Evolutionary conservation across 441 rosid species (phyloP).

Genomic region (Lepidium campestre): DNA sequence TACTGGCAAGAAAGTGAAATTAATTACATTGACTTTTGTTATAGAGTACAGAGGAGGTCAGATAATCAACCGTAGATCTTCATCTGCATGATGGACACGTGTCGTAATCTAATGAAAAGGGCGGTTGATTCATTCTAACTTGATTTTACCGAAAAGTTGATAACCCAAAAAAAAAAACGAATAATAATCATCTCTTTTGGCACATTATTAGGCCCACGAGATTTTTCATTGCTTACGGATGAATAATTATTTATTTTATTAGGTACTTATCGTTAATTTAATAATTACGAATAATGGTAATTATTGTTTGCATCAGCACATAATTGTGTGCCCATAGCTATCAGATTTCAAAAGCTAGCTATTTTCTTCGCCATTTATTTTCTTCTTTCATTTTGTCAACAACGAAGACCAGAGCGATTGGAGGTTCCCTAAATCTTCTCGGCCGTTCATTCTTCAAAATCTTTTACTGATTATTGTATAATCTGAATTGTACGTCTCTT

Average conservation of each 20-base stretch:
- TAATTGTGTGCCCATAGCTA: background rate
- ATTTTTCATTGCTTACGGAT: background rate
- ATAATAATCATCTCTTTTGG: background rate
- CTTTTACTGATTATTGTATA: background rate
- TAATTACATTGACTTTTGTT: too few species aligned
- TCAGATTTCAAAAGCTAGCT: conserved; percentile 3
- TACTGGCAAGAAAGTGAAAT: too few species aligned
- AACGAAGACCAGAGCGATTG: conserved; percentile 11
- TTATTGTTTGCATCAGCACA: background rate
- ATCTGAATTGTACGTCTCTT: background rate
- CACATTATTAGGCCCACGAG: conserved; percentile 6
- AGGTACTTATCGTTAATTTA: background rate
- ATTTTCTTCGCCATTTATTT: background rate
- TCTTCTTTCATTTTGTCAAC: conserved; percentile 11
- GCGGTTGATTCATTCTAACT: conserved; percentile 4
- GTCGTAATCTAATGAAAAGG: conserved; percentile 15
- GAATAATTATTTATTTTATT: background rate
- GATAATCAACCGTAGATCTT: background rate
- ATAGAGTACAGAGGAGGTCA: background rate
- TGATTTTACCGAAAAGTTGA: conserved; percentile 5
- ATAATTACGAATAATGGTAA: background rate
- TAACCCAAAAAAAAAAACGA: background rate
- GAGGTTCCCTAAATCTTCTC: background rate
- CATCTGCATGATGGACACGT: conserved; percentile 35
- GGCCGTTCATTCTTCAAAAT: background rate